phyloP scores from a whole-genome alignment of 2,329 filamentous ascomycete genomes.

The Aspergillus flavus region DNA sequence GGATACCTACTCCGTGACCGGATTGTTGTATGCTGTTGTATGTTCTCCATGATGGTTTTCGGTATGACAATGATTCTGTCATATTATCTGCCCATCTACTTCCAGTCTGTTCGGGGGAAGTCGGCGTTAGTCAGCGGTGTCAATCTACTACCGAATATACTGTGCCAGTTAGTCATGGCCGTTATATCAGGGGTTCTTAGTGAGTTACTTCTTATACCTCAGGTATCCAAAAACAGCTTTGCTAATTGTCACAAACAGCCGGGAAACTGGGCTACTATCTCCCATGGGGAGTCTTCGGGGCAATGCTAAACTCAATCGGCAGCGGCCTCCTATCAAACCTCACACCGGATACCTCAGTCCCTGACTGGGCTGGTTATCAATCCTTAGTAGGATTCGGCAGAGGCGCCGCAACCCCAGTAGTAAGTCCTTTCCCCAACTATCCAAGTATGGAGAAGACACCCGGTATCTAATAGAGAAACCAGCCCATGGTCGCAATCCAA shows the following conservation, averaged over 20 bases:
- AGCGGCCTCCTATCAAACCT: constrained; percentile 49
- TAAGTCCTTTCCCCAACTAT: constrained; percentile 9
- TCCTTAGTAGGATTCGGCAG: constrained; percentile 44
- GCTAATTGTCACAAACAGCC: no score
- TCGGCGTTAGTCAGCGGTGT: constrained; percentile 30
- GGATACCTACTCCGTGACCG: constrained; percentile 6
- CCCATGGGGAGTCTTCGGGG: constrained; percentile 35
- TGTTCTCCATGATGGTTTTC: constrained; percentile 37
- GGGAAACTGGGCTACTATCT: constrained; percentile 37
- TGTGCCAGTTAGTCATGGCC: constrained; percentile 37
- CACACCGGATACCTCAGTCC: constrained; percentile 36
- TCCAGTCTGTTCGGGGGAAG: constrained; percentile 45
- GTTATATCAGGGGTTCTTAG: constrained; percentile 36
- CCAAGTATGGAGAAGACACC: no score
- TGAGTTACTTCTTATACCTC: constrained; percentile 6
- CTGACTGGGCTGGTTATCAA: constrained; percentile 54
- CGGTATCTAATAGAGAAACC: no score
- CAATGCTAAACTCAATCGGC: constrained; percentile 34
- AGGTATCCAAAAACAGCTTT: no score
- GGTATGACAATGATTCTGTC: constrained; percentile 30
- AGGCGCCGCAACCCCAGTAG: constrained; percentile 35
- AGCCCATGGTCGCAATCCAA: constrained; percentile 47
- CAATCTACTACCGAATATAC: constrained; percentile 27
- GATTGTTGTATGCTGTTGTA: constrained; percentile 27
- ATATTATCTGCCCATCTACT: constrained; percentile 54